A percentile compares a stretch with the other conserved stretches of the same genome.
These are phyloP conservation scores for Pseudocercospora pini-densiflorae DNA, from an alignment of 2,329 filamentous ascomycete species.

Conservation along the genomic window DNA sequence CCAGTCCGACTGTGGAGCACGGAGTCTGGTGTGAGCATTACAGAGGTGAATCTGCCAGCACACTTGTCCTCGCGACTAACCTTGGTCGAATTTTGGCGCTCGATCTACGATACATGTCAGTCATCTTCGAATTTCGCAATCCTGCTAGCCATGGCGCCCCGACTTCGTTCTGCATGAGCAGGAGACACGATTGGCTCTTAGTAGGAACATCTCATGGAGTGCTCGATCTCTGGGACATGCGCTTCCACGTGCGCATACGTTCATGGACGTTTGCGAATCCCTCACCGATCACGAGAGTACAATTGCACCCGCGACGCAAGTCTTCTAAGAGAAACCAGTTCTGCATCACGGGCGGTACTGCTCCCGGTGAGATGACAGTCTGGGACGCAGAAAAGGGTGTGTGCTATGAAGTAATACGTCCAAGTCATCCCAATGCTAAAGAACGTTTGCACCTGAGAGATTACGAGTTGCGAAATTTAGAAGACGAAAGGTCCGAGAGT, in stretches of 20 bases:
- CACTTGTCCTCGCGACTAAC: constrained; percentile 84
- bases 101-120: constrained; percentile 83
- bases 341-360: constrained; percentile 85
- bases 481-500: constrained; percentile 84
- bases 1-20: constrained; percentile 62
- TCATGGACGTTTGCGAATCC: constrained; percentile 87
- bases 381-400: constrained; percentile 93
- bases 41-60: constrained; percentile 78
- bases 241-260: constrained; percentile 87
- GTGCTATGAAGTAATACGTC: constrained; percentile 86
- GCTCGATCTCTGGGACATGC: constrained; percentile 91
- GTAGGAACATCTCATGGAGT: constrained; percentile 92
- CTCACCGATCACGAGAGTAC: constrained; percentile 77
- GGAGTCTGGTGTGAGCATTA: constrained; percentile 94
- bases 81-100: constrained; percentile 81
- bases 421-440: constrained; percentile 62
- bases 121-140: constrained; percentile 80
- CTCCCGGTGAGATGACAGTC: constrained; percentile 85
- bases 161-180: constrained; percentile 88
- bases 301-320: constrained; percentile 67
- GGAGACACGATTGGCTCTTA: constrained; percentile 85
- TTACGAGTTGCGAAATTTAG: constrained; percentile 85
- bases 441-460: constrained; percentile 54
- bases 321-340: constrained; percentile 75
- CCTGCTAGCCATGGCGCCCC: constrained; percentile 90